These are phyloP conservation scores for Rubroboletus pulcherrimus DNA, from an alignment of 768 basidiomycete genomes.

Conservation along the genomic window DNA sequence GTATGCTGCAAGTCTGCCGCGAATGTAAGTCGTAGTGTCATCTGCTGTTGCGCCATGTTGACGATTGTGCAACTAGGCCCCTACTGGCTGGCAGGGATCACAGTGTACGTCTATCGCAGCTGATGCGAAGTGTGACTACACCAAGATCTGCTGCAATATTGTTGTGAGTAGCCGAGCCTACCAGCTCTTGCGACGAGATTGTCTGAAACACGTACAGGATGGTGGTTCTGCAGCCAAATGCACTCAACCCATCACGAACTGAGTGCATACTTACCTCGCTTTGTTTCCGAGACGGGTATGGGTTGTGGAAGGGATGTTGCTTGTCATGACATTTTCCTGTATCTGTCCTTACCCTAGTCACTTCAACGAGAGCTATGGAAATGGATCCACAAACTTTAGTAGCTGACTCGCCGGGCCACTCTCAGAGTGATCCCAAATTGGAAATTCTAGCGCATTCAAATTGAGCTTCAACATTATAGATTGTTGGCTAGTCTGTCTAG, in stretches of 20 bases:
- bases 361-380: too few species aligned
- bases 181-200: not conserved
- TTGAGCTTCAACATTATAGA: too few species aligned
- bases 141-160: slow-evolving; percentile 3
- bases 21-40: not conserved
- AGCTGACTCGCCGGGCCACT: too few species aligned
- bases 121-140: not conserved
- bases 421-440: too few species aligned
- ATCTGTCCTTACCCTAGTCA: too few species aligned
- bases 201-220: not conserved
- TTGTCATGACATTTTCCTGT: too few species aligned
- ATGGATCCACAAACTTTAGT: too few species aligned
- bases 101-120: not conserved
- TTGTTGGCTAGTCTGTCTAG: too few species aligned
- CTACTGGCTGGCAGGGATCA: not conserved
- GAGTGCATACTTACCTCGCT: not conserved
- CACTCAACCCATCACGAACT: not conserved
- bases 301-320: too few species aligned
- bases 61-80: not conserved
- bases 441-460: too few species aligned
- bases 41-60: not conserved
- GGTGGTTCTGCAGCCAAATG: not conserved
- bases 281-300: not conserved
- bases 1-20: not conserved
- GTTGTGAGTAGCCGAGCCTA: not conserved